phyloP scores from a whole-genome alignment of 2,329 filamentous ascomycete genomes.

The Myrmaecium sp. region DNA sequence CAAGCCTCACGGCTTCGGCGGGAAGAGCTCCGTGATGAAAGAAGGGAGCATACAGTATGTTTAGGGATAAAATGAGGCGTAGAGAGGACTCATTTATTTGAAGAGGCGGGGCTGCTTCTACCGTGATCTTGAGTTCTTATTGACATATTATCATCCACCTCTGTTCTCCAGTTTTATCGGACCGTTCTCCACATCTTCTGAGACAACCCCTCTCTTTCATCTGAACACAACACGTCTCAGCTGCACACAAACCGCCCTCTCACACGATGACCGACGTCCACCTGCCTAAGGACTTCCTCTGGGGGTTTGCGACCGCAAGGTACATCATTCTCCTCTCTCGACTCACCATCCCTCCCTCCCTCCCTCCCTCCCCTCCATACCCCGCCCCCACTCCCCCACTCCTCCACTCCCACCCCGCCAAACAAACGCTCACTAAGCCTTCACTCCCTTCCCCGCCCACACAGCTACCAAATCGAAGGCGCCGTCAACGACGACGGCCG shows the following conservation, averaged over 20 bases:
- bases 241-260: too few species aligned
- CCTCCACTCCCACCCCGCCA: too few species aligned
- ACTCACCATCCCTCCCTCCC: too few species aligned
- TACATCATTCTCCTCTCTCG: slow-evolving; percentile 12
- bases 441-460: slow-evolving; percentile 4
- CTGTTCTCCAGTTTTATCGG: too few species aligned
- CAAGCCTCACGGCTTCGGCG: too few species aligned
- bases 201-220: slow-evolving; percentile 1
- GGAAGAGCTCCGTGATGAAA: too few species aligned
- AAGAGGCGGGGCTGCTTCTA: slow-evolving; percentile 11
- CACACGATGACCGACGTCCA: slow-evolving; percentile 18
- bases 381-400: too few species aligned
- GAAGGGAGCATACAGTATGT: too few species aligned
- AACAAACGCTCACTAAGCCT: slow-evolving; percentile 31
- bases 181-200: too few species aligned
- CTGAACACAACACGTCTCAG: background rate
- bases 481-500: slow-evolving; percentile 58
- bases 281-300: slow-evolving; percentile 22
- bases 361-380: too few species aligned
- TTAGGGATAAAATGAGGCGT: too few species aligned
- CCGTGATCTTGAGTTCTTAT: slow-evolving; percentile 1
- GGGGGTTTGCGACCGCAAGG: slow-evolving; percentile 26
- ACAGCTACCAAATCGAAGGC: slow-evolving; percentile 78
- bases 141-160: too few species aligned
- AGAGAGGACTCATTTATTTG: slow-evolving; percentile 13